Evolutionary conservation across 352 stramenopile genomes (phyloP), one percentile per base, ranked within the genome.

Genomic region (Phytopythium litorale): DNA sequence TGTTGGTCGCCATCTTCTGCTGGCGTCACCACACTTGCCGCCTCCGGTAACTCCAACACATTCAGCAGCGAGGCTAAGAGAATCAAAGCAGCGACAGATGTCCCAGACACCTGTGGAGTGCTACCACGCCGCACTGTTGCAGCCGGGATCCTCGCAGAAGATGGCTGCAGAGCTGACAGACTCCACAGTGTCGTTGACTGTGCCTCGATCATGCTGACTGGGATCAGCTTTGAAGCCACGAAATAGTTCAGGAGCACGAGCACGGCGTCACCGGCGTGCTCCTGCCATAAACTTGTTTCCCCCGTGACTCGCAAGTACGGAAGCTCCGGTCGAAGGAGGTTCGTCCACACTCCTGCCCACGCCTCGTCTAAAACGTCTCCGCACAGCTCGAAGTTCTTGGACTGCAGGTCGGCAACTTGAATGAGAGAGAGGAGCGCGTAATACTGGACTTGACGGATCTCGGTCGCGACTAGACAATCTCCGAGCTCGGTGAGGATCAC

Each of bases 281-380:
- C 73, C 64, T 72, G 67, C 56, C 65, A 67, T 16, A 88, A 32
- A 21, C 67, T 68, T 19, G 78, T 73, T 32, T 70, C 78, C 28
- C 81, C 76, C 2, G 80, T 89, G 32, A 69, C 52, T 19, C 76
- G 72, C 7, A 52, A 49, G 43, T 87, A 89, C 13, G 80, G 80
- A 23, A 88, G 64, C 35, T 88, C 78, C 12, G 77, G 68, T 18
- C 78, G 78, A 58, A 89, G 59, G 23, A 89, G 67, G 45, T 62
- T 75, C 18, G 52, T 60, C 78, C 78, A 89, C 5, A 89, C 42
- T 43, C 16, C 71, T n/a, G 51, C 25, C 79, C 78, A 88, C 16
- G 76, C 56, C 7, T 85, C 76, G n/a, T 71, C 65, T 7, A 87
- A 56, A 25, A 72, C 55, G 21, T 81, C 65, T 5, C 58, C 38